Base-by-base conservation (phyloP, 2,329 filamentous ascomycete species). In the Gyromitra esculenta region DNA sequence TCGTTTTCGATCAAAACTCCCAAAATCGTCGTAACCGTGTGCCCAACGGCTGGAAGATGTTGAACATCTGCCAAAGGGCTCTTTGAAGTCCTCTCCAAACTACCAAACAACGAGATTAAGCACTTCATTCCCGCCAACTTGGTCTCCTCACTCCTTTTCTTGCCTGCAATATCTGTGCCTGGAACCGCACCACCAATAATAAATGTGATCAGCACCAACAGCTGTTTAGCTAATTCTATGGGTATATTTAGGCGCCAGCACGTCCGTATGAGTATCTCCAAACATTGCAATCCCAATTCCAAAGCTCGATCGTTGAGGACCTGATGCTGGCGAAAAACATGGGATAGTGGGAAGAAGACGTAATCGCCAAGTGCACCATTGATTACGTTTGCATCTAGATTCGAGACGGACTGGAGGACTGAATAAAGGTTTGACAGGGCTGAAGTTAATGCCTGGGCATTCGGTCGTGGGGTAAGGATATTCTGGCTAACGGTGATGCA, bases 361-460 rank as follows among this genome's bases (percentile, higher is more conserved):
- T 98, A 99, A 85, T 97, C 94, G 13, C 94, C 93, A 18, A 98
- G 85, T 82, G 94, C 95, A 67, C 90, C 87, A 82, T 97, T 93
- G 18, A 98, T 83, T 0, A 85, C 84, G 1, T 85, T 82, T 1
- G 85, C 83, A 78, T 89, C 86, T 31, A 81, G 81, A 54, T 82
- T 80, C 80, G 87, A 87, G 41, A 82, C 81, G 57, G 85, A 81
- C 3, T 90, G 83, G n/a, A 88, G 82, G 25, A 79, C 78, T 39
- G 86, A 83, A 1, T 90, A 82, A 73, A 86, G 84, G 31, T 83
- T 82, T 1, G 85, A 85, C 35, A 88, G 84, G 6, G 84, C 82
- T 57, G 68, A 66, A 35, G 85, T 82, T 59, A 91, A 82, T 69
- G 86, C 83, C 69, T 84, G 73, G 13, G 37, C 84, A 81, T 63